Evolutionary conservation across 2,329 filamentous ascomycete species (phyloP), one percentile per base, ranked within the genome.

Genomic region (Spiromastix sp.): DNA sequence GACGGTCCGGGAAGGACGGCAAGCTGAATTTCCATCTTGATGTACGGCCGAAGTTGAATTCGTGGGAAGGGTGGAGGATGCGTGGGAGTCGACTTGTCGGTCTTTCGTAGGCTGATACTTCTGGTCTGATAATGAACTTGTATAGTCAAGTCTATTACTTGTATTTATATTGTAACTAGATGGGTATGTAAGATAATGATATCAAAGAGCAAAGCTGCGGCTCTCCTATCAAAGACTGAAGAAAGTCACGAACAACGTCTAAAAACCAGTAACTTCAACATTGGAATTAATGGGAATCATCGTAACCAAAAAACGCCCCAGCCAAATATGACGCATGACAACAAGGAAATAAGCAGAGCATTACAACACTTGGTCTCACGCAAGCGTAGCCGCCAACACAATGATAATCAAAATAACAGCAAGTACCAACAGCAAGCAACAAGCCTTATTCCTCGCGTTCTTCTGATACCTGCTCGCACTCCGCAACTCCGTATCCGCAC

Each of bases 391-490:
- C 10, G 91, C 93, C 48, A 98, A 64, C 40, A 98, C 70, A 29
- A 98, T 79, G 48, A 98, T 85, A 3, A 85, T 81, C 50, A 96
- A 60, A 40, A 98, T 91, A 31, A 98, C 75, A 1, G 82, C 80
- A 52, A 98, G 59, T 41, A 98, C 89, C 33, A 98, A 62, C 51
- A 98, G 62, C 55, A 98, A 64, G 57, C 87, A 95, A 58, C 89
- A 98, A 26, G 85, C 84, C 70, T 93, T 95, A 63, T 85, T 91
- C 45, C 93, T 75, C 18, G 91, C 91, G 42, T 85, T 87, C 72
- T 87, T 94, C 68, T 98, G 93, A 61, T 96, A 93, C 50, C 85
- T 71, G 44, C 81, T 85, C 12, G 91, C 91, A 49, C 81, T 81
- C 43, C 84, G 74, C 48, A 94, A 70, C 63, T 98, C 89, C 38